These are phyloP conservation scores for Acacia melanoxylon DNA, from an alignment of 306 rosid species.

Conservation along the genomic window DNA sequence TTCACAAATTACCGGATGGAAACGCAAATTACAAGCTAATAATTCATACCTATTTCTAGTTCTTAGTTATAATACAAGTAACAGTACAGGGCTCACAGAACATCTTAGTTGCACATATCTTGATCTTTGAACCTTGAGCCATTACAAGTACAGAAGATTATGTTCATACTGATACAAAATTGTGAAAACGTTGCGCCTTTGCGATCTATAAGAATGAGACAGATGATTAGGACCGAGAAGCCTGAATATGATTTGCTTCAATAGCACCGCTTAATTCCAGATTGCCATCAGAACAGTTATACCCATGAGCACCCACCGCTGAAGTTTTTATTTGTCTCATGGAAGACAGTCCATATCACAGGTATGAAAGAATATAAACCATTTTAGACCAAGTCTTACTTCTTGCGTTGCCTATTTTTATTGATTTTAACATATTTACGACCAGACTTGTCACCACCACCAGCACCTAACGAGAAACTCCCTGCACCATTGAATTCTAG, in stretches of 20 bases:
- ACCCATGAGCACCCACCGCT: slow-evolving; percentile 22
- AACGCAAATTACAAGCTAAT: slow-evolving; percentile 26
- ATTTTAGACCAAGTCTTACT: slow-evolving; percentile 40
- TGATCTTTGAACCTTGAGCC: slow-evolving; percentile 39
- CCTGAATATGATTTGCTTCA: slow-evolving; percentile 35
- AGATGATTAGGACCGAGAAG: neutral
- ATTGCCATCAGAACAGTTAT: slow-evolving; percentile 26
- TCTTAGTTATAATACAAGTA: slow-evolving; percentile 61
- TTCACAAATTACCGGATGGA: slow-evolving; percentile 12
- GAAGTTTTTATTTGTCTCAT: slow-evolving; percentile 19
- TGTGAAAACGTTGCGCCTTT: slow-evolving; percentile 46
- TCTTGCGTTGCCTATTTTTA: slow-evolving; percentile 60
- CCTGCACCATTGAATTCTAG: slow-evolving; percentile 56
- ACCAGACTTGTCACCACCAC: slow-evolving; percentile 70
- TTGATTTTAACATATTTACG: slow-evolving; percentile 48
- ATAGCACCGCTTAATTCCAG: slow-evolving; percentile 29
- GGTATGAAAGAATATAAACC: slow-evolving; percentile 24
- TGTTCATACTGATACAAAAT: slow-evolving; percentile 60
- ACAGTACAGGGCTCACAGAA: slow-evolving; percentile 33
- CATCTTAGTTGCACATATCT: slow-evolving; percentile 37
- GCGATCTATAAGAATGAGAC: slow-evolving; percentile 26
- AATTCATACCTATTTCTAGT: slow-evolving; percentile 39
- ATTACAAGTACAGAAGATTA: slow-evolving; percentile 42
- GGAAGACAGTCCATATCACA: slow-evolving; percentile 11
- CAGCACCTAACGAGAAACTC: slow-evolving; percentile 83